Base-by-base conservation (phyloP, 805 yeast species). In the Aciculoconidium aculeatum region DNA sequence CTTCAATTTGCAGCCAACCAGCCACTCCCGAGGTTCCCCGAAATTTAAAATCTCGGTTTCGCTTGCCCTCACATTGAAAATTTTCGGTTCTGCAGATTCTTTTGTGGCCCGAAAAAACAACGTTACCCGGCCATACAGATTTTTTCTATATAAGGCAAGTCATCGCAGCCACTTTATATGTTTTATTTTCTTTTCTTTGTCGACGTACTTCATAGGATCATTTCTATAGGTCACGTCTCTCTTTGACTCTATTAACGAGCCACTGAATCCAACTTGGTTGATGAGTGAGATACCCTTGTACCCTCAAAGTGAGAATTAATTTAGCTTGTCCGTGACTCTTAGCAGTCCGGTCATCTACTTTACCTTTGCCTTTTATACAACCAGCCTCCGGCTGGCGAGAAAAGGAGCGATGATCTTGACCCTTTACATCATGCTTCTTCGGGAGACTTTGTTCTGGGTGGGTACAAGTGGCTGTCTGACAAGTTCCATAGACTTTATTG, bases 401-500 rank as follows among this genome's bases (percentile, higher is more conserved):
- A 77, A 76, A 81, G 95, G 95, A 86, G 95, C 97, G 95, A 90
- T 88, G 97, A 90, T 90, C 97, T 90, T 86, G 77, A 80, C 95
- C 96, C 94, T 67, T 65, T 69, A 60, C 49, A 62, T 69, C 75
- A 82, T 66, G 77, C 92, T 81, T 77, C 72, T 74, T 78, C 83
- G 88, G 88, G 72, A 75, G 88, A 79, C 80, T 72, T 68, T 28
- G 66, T 48, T 49, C 58, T 40, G 92, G 96, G 95, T 84, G 96
- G 96, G 95, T 73, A 75, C 78, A 77, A 81, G 87, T 75, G 97
- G 97, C 95, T 81, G 95, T 90, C 98, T 90, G 98, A 90, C 96
- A 90, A 87, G 97, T 86, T 79, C n/a, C 53, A 32, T 34, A 24
- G 5, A 13, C 25, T n/a, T n/a, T n/a, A n/a, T n/a, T 36, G 24